Percentiles rank a stretch among this genome's conserved stretches.
phyloP scores from a whole-genome alignment of 331 rosid species.

The Acacia concinna region DNA sequence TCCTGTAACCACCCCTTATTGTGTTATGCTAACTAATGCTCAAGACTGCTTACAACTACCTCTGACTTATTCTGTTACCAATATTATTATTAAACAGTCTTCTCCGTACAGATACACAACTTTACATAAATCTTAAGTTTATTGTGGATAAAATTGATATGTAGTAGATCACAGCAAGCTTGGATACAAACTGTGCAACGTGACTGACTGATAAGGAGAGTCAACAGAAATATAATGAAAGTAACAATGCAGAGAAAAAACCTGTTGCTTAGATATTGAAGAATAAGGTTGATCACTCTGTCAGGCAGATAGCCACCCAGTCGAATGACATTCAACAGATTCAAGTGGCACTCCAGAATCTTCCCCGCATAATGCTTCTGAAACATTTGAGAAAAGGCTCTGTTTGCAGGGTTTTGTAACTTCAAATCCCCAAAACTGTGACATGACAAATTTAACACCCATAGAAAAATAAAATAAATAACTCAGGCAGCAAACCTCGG shows the following conservation, averaged over 20 bases:
- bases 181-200: neutral
- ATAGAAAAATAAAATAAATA: neutral
- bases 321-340: constrained; percentile 72
- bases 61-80: neutral
- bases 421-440: constrained; percentile 87
- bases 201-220: constrained; percentile 5
- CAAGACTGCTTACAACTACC: neutral
- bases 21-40: neutral
- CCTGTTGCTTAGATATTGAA: constrained; percentile 93
- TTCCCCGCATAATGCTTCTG: constrained; percentile 84
- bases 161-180: neutral
- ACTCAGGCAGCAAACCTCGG: neutral
- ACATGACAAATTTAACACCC: constrained; percentile 8
- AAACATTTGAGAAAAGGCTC: constrained; percentile 85
- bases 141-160: neutral
- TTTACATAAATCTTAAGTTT: neutral
- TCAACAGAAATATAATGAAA: neutral
- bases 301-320: constrained; percentile 87
- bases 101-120: neutral
- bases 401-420: constrained; percentile 77
- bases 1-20: neutral
- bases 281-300: constrained; percentile 85
- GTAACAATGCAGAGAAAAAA: constrained; percentile 24
- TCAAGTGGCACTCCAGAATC: constrained; percentile 85
- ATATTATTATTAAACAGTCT: too few species aligned